Evolutionary conservation across 306 rosid genomes (phyloP).

Genomic region (Rosa lucieae): DNA sequence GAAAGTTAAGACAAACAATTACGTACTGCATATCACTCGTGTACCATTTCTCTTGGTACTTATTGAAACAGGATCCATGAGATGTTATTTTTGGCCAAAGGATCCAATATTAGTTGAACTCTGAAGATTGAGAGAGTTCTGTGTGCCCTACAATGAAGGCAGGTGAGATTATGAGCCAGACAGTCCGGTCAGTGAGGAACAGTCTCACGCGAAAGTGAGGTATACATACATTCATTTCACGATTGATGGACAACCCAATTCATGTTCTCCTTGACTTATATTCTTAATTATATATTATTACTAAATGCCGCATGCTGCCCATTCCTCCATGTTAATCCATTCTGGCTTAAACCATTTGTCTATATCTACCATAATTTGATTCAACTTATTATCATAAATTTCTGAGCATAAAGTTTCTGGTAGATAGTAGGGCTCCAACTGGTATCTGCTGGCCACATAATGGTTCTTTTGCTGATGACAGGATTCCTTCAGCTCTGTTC

Average conservation of each 20-base stretch:
- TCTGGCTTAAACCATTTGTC: background rate
- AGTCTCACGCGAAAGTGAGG: constrained; percentile 40
- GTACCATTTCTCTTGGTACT: constrained; percentile 4
- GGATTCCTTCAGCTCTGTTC: background rate
- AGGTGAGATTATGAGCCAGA: constrained; percentile 43
- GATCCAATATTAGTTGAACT: background rate
- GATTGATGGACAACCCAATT: constrained; percentile 8
- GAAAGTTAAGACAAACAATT: background rate
- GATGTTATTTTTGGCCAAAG: background rate
- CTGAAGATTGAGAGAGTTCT: background rate
- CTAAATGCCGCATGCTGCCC: constrained; percentile 31
- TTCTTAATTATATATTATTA: background rate
- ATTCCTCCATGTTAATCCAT: constrained; percentile 18
- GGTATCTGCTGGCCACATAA: background rate
- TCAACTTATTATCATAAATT: constrained; percentile 6
- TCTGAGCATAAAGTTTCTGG: background rate
- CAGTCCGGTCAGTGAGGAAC: constrained; percentile 55
- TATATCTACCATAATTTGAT: background rate
- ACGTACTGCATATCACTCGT: background rate
- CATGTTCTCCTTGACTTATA: background rate
- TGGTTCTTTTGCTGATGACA: background rate
- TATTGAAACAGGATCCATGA: background rate
- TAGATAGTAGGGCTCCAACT: constrained; percentile 7
- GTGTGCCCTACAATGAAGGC: constrained; percentile 27
- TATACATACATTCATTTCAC: background rate